Evolutionary conservation across 129 eudicot genomes (phyloP).

Genomic region (Chrysanthemum makinoi): DNA sequence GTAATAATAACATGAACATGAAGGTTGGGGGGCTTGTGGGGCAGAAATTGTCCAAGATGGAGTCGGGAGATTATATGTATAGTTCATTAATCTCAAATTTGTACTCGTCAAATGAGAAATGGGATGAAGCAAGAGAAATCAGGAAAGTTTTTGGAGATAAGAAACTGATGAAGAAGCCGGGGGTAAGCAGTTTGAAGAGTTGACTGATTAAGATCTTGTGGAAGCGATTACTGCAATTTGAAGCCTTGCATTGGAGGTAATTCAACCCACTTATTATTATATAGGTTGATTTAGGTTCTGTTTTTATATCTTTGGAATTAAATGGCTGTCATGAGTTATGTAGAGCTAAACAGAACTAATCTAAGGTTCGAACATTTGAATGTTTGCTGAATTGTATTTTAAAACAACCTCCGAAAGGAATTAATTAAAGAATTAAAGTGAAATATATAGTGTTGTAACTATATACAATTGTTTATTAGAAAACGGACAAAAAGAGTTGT

Average conservation of each 20-base stretch:
- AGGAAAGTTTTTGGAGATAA: constrained; percentile 36
- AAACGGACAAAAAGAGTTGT: too few relatives aligned
- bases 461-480: too few relatives aligned
- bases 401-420: too few relatives aligned
- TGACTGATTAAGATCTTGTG: constrained; percentile 11
- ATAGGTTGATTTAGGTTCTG: too few relatives aligned
- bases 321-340: too few relatives aligned
- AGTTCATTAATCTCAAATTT: constrained; percentile 36
- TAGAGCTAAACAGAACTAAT: too few relatives aligned
- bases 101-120: constrained; percentile 35
- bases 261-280: not conserved
- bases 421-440: too few relatives aligned
- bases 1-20: constrained; percentile 36
- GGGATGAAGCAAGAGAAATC: constrained; percentile 35
- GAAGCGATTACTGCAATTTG: not conserved
- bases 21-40: constrained; percentile 39
- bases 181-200: constrained; percentile 29
- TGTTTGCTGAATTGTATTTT: too few relatives aligned
- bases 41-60: constrained; percentile 15
- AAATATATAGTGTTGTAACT: too few relatives aligned
- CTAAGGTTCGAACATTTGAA: too few relatives aligned
- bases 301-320: too few relatives aligned
- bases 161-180: constrained; percentile 28
- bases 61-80: constrained; percentile 31
- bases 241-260: not conserved